These are phyloP conservation scores for Trametes pubescens DNA, from an alignment of 1,284 basidiomycete genomes.

Conservation along the genomic window DNA sequence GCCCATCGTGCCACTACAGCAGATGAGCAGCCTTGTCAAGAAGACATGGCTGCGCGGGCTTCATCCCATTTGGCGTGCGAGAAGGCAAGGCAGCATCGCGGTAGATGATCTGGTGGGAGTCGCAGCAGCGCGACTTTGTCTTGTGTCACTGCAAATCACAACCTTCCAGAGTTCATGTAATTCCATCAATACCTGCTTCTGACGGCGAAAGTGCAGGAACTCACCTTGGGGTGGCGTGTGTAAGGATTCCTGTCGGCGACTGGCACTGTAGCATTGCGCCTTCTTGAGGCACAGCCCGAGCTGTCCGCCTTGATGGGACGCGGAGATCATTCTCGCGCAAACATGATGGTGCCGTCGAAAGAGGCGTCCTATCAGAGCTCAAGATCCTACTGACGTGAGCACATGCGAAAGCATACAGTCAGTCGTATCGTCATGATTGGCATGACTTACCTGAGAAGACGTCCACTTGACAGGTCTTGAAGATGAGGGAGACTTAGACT, in stretches of 20 bases:
- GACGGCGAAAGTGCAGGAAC: too few species aligned
- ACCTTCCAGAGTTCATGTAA: too few species aligned
- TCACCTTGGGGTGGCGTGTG: background rate
- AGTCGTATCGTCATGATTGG: too few species aligned
- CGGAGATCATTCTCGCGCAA: background rate
- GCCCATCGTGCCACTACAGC: slow-evolving; percentile 2
- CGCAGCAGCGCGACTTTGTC: background rate
- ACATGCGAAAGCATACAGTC: too few species aligned
- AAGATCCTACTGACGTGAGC: too few species aligned
- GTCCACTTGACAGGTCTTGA: too few species aligned
- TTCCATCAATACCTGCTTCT: too few species aligned
- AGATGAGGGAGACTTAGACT: too few species aligned
- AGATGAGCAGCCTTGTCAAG: slow-evolving; percentile 1
- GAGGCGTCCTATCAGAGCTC: too few species aligned
- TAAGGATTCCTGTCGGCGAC: background rate
- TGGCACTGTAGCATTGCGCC: background rate
- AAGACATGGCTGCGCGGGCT: background rate
- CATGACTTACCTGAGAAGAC: too few species aligned
- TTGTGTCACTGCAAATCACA: too few species aligned
- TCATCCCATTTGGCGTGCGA: background rate
- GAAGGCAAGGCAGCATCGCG: background rate
- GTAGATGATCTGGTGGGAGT: background rate
- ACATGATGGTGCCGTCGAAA: background rate
- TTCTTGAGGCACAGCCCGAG: background rate
- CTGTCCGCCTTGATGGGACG: background rate